Evolutionary conservation across 2,329 filamentous ascomycete genomes (phyloP).

Genomic region (Tolypocladium nubicola): DNA sequence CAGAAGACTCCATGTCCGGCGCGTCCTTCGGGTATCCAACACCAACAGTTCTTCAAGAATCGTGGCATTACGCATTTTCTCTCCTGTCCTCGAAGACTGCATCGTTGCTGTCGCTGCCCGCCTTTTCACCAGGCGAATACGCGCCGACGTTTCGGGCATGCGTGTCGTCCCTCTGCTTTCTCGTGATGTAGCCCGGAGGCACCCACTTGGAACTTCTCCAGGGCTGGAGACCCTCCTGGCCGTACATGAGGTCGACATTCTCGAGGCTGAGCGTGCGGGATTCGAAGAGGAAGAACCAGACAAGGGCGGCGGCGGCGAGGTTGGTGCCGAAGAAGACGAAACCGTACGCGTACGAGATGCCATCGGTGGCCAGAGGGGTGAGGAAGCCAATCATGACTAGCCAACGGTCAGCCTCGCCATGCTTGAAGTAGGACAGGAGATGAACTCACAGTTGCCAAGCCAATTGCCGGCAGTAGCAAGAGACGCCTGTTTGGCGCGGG

Average conservation of each 20-base stretch:
- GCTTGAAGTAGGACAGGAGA: too few species aligned
- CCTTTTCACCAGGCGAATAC: constrained; percentile 1
- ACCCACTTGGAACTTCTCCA: constrained; percentile 48
- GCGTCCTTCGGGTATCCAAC: too few species aligned
- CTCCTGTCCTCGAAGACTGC: background rate
- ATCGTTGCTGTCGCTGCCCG: constrained; percentile 3
- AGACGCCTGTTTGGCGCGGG: constrained; percentile 42
- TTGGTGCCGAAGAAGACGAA: constrained; percentile 57
- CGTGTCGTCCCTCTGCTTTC: constrained; percentile 22
- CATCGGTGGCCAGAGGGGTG: constrained; percentile 52
- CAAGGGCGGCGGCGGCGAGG: constrained; percentile 43
- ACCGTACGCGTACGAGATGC: constrained; percentile 53
- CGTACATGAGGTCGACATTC: constrained; percentile 63
- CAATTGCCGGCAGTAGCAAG: constrained; percentile 45
- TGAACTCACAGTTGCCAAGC: constrained; percentile 44
- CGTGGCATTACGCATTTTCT: background rate
- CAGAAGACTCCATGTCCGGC: too few species aligned
- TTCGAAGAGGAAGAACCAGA: constrained; percentile 63
- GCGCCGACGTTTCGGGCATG: constrained; percentile 10
- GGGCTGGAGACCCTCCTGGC: constrained; percentile 44
- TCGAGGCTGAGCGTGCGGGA: constrained; percentile 55
- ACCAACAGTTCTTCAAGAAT: background rate
- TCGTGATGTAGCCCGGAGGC: constrained; percentile 31
- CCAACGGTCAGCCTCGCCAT: constrained; percentile 4
- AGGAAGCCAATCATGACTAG: constrained; percentile 54